phyloP scores from a whole-genome alignment of 257 asterid species.

The Solanum neorickii region DNA sequence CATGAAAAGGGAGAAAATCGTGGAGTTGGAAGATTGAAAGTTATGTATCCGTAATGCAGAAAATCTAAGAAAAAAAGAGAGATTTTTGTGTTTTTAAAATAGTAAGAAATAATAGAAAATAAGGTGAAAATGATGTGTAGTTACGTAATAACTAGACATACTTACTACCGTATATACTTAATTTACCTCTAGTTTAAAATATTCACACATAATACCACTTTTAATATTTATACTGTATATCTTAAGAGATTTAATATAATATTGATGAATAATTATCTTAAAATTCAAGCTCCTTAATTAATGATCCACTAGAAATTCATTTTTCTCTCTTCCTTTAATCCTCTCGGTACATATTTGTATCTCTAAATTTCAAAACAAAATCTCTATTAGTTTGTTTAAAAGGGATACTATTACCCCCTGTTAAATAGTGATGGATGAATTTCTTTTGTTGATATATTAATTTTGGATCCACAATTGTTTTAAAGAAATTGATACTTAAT shows the following conservation, averaged over 20 bases:
- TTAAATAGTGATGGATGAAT: background rate
- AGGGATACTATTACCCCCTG: background rate
- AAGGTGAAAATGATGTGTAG: background rate
- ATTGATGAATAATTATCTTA: background rate
- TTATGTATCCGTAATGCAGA: background rate
- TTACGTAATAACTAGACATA: background rate
- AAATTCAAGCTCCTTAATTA: background rate
- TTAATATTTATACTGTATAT: no score
- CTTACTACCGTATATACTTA: background rate
- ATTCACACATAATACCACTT: background rate
- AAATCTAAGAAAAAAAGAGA: background rate
- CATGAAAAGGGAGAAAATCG: background rate
- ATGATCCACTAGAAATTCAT: background rate
- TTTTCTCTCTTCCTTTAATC: no score
- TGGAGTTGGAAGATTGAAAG: background rate
- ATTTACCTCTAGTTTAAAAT: background rate
- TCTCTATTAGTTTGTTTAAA: slow-evolving; percentile 24
- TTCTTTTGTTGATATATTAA: background rate
- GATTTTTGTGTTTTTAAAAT: background rate
- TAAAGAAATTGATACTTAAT: background rate
- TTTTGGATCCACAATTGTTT: background rate
- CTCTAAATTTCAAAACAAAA: no score
- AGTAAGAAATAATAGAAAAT: no score
- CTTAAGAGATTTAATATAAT: no score
- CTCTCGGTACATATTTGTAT: no score